Conservation (phyloP, 2,329 filamentous ascomycete species). For the Fonsecaea erecta region DNA sequence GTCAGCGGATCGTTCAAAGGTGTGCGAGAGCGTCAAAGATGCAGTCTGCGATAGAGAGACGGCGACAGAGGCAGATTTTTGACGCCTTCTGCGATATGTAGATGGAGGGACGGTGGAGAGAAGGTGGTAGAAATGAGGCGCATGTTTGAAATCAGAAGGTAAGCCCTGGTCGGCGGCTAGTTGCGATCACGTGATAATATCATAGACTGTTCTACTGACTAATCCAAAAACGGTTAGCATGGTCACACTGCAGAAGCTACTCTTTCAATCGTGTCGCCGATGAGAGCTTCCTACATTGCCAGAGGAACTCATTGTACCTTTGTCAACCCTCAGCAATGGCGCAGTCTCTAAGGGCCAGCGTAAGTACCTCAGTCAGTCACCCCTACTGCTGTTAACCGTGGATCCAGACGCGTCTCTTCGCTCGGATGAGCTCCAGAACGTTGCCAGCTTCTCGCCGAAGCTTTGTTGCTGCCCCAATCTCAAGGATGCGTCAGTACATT, state of each 20-base stretch:
- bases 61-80: slow-evolving; percentile 23
- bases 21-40: slow-evolving; percentile 9
- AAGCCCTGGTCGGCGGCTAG: neutral
- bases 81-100: slow-evolving; percentile 27
- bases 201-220: neutral
- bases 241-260: neutral
- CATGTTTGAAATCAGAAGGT: slow-evolving; percentile 4
- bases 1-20: slow-evolving; percentile 42
- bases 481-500: slow-evolving; percentile 63
- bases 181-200: neutral
- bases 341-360: slow-evolving; percentile 66
- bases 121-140: slow-evolving; percentile 23
- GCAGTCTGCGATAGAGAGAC: neutral
- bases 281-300: slow-evolving; percentile 1
- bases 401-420: slow-evolving; percentile 63
- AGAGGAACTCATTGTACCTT: slow-evolving; percentile 17
- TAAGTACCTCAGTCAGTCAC: slow-evolving; percentile 44
- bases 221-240: neutral
- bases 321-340: slow-evolving; percentile 47
- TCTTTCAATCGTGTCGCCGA: neutral
- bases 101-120: slow-evolving; percentile 24
- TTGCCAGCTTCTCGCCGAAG: slow-evolving; percentile 60
- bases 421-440: slow-evolving; percentile 54
- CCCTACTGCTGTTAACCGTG: slow-evolving; percentile 36
- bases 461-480: slow-evolving; percentile 63